A percentile compares a stretch with the other conserved stretches of the same genome.
phyloP scores from a whole-genome alignment of 352 stramenopile species.

The Phytophthora pseudosyringae region DNA sequence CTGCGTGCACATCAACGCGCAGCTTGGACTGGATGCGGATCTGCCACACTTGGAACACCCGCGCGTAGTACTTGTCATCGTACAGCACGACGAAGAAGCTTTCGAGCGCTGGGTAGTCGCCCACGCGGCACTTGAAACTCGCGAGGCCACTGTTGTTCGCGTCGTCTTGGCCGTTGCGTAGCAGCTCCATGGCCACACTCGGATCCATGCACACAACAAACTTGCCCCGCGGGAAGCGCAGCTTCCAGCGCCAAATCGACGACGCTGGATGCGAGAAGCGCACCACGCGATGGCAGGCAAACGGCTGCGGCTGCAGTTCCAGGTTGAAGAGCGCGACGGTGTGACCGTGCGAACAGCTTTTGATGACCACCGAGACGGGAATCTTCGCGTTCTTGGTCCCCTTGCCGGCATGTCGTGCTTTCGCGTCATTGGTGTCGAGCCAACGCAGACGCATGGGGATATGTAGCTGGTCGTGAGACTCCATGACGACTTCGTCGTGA shows the following conservation, averaged over 20 bases:
- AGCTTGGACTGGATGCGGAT: constrained; percentile 78
- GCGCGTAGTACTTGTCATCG: constrained; percentile 84
- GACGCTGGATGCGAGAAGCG: constrained; percentile 65
- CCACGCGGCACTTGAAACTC: constrained; percentile 88
- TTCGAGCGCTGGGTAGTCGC: constrained; percentile 84
- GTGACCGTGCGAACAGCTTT: constrained; percentile 90
- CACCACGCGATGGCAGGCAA: constrained; percentile 86
- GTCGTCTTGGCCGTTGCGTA: constrained; percentile 28
- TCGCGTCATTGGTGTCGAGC: constrained; percentile 45
- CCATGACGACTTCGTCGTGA: constrained; percentile 87
- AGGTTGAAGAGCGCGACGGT: constrained; percentile 91
- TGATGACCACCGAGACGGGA: constrained; percentile 75
- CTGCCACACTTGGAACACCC: constrained; percentile 86
- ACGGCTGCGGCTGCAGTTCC: constrained; percentile 72
- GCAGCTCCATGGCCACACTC: constrained; percentile 61
- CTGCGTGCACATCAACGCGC: constrained; percentile 87
- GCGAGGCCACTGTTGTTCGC: constrained; percentile 21
- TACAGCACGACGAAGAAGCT: constrained; percentile 93
- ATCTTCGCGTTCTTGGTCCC: constrained; percentile 25
- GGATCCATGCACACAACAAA: constrained; percentile 77
- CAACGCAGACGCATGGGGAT: constrained; percentile 91
- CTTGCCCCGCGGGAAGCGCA: constrained; percentile 54
- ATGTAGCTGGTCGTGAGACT: constrained; percentile 80
- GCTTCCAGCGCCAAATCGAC: constrained; percentile 67
- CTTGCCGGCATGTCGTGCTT: neutral